Evolutionary conservation across 352 stramenopile genomes (phyloP), one percentile per base, ranked within the genome.

Genomic region (Halophytophthora polymorphica): DNA sequence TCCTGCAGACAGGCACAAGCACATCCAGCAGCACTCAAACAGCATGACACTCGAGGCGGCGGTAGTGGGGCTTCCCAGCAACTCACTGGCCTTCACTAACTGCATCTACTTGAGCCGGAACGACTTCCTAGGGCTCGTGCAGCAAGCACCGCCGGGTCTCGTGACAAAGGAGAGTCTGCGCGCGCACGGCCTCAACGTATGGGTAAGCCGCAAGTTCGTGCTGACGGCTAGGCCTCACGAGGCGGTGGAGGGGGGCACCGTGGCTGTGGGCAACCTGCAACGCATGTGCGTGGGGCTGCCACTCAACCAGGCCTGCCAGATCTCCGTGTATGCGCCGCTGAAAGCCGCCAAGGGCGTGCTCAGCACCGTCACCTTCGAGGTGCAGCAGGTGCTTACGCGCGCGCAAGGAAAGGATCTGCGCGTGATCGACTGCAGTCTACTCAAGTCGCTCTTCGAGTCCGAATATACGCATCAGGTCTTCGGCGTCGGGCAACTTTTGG

Each of bases 41-140:
- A 63, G 15, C 17, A 89, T 89, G 77, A 45, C 71, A 54, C 60
- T 89, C 56, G 75, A 86, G 53, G 71, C 60, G 25, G 56, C 71
- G 3, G 79, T 90, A n/a, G 73, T 80, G 50, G 69, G 69, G 1
- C 70, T 94, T 14, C 79, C 83, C 22, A 73, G 62, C 64, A 91
- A 94, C 56, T 86, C 81, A 33, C 69, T 88, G 14, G 83, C 79
- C 47, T 90, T 88, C 64, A 90, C 79, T 47, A 94, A 94, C 71
- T 76, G 78, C 61, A 62, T 94, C 14, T 94, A 93, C 47, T 65
- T 91, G 28, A 69, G 86, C 57, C 46, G 73, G 36, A 75, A 92
- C 18, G 81, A 91, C 54, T 92, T 93, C 56, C 71, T 82, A 53
- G 58, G 66, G 41, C 68, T 93, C 41, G 74, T 90, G 37, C 69